Evolutionary conservation across 805 yeast species (phyloP), one percentile per base, ranked within the genome.

Genomic region (Wickerhamiella hasegawae): DNA sequence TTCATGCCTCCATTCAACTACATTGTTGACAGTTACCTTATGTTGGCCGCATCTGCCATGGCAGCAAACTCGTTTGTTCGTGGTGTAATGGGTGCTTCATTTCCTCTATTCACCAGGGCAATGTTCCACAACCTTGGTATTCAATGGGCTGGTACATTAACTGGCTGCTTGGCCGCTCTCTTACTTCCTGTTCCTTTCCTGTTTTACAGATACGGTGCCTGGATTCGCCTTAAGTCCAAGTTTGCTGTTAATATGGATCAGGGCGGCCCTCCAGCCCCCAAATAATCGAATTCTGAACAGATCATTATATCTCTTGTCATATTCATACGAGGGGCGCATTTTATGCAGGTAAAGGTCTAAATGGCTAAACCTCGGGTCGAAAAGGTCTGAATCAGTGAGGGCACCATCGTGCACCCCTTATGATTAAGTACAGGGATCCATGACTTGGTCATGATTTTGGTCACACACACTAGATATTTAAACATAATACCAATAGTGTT

Each of bases 21-120:
- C 54, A 65, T 80, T 50, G 64, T 80, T 45, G 92, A 80, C 53
- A 61, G 74, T 16, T 80, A 80, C 52, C 59, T 76, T 40, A 47
- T 68, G 49, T n/a, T n/a, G n/a, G 82, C 90, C 1, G 92, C 92
- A 4, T 76, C 85, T 18, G 87, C 83, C 3, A 57, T 77, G 41
- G 82, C 84, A 3, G 83, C 73, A 8, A 76, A 76, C 51, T 70
- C 85, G 0, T 66, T 79, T 46, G 53, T 77, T 49, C 70, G 87
- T 58, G 70, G 81, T 2, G 57, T 62, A 0, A 68, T 73, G 39
- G 87, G 79, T 34, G 79, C 76, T 16, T 71, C 70, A 1, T 73
- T 73, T 66, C 83, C 83, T 26, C 58, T 80, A 37, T 80, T 81
- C 49, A 78, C 84, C 1, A 57, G 65, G 2, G 73, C 67, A 45